Evolutionary conservation across 768 basidiomycete species (phyloP).

Genomic region (Myochromella boudieri): DNA sequence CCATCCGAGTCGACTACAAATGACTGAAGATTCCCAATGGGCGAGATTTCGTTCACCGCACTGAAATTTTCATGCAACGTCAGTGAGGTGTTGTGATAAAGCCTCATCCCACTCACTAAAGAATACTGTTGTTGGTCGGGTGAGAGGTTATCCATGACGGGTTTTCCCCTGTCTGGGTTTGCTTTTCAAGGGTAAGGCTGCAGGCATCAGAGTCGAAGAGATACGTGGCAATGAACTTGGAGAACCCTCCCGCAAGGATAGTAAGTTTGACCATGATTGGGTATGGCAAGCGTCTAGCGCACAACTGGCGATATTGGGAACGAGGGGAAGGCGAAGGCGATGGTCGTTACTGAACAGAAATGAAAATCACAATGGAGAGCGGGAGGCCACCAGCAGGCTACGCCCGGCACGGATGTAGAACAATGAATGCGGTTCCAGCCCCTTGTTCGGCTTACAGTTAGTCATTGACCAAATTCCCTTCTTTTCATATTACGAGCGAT

Average conservation of each 20-base stretch:
- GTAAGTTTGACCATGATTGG: constrained; percentile 45
- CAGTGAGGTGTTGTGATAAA: neutral
- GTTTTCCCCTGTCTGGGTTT: constrained; percentile 46
- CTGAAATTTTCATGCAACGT: constrained; percentile 30
- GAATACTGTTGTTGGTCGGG: constrained; percentile 51
- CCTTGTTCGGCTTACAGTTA: too few species aligned
- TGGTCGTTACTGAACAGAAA: too few species aligned
- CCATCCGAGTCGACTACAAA: constrained; percentile 47
- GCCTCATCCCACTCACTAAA: constrained; percentile 46
- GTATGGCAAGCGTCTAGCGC: neutral
- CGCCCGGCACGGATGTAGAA: too few species aligned
- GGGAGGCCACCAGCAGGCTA: too few species aligned
- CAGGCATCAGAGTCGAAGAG: constrained; percentile 51
- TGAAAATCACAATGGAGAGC: too few species aligned
- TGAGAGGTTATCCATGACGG: constrained; percentile 61
- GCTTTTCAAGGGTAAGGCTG: constrained; percentile 42
- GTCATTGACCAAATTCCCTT: too few species aligned
- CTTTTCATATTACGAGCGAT: too few species aligned
- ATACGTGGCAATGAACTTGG: constrained; percentile 44
- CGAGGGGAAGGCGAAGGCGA: too few species aligned
- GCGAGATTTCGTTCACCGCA: constrained; percentile 50
- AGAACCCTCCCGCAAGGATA: constrained; percentile 48
- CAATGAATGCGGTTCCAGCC: too few species aligned
- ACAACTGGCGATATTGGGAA: neutral
- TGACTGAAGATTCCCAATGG: constrained; percentile 47